Evolutionary conservation across 139 green algal genomes (phyloP).

Genomic region (Closterium sp.): DNA sequence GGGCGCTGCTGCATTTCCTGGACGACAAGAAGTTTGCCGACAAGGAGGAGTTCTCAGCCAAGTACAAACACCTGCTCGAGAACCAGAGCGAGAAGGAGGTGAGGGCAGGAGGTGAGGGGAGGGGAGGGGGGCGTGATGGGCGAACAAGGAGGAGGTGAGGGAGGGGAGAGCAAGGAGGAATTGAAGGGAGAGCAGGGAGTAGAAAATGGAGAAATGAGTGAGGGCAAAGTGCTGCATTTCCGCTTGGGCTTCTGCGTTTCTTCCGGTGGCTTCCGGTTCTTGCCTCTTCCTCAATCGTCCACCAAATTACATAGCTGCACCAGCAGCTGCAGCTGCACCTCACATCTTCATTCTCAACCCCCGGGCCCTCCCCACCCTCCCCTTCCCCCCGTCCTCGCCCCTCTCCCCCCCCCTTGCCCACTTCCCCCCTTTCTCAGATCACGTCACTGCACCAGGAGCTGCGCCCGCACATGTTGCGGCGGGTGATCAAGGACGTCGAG

Average conservation of each 20-base stretch:
- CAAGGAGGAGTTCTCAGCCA: conserved; percentile 63
- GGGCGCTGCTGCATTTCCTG: conserved; percentile 85
- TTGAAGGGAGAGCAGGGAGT: too few species aligned
- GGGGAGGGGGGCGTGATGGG: too few species aligned
- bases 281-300: too few species aligned
- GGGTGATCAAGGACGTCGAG: conserved; percentile 87
- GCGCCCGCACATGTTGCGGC: conserved; percentile 60
- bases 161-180: too few species aligned
- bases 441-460: conserved; percentile 76
- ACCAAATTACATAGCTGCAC: conserved; percentile 66
- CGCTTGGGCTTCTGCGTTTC: not conserved
- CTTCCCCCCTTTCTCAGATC: not conserved
- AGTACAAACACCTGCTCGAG: conserved; percentile 40
- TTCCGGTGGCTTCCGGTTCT: too few species aligned
- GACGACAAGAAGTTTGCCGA: conserved; percentile 74
- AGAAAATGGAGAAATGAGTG: conserved; percentile 8
- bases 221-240: too few species aligned
- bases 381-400: not conserved
- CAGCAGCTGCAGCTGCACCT: conserved; percentile 68
- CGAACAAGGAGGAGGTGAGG: too few species aligned
- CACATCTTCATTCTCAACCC: too few species aligned
- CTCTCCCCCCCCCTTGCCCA: not conserved
- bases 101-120: too few species aligned
- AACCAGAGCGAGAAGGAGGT: not conserved
- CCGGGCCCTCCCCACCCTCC: too few species aligned